A percentile compares a stretch with the other conserved stretches of the same genome.
phyloP scores from a whole-genome alignment of 257 asterid genomes.

The Oldenlandia corymbosa region DNA sequence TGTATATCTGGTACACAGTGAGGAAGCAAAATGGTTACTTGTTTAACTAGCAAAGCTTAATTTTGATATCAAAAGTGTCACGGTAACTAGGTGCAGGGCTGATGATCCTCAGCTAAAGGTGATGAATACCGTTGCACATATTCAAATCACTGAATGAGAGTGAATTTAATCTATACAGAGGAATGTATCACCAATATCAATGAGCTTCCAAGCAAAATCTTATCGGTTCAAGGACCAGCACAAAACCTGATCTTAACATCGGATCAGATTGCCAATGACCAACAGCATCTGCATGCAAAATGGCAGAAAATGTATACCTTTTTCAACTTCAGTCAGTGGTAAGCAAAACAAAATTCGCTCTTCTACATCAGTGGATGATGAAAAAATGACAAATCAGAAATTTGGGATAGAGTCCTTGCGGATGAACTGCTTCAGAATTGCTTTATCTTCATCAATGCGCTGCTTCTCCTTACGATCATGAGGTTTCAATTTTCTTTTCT shows the following conservation, averaged over 20 bases:
- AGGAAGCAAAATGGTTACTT: background rate
- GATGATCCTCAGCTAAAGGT: background rate
- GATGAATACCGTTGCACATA: background rate
- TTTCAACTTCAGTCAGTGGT: slow-evolving; percentile 3
- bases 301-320: background rate
- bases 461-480: slow-evolving; percentile 43
- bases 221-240: background rate
- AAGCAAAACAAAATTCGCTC: slow-evolving; percentile 9
- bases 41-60: background rate
- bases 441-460: slow-evolving; percentile 54
- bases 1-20: background rate
- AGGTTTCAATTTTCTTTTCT: slow-evolving; percentile 58
- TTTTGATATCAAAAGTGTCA: background rate
- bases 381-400: slow-evolving; percentile 23
- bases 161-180: background rate
- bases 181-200: slow-evolving; percentile 3
- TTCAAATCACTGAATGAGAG: background rate
- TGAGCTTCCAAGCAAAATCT: no score
- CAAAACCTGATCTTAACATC: background rate
- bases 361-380: slow-evolving; percentile 3
- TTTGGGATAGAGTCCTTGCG: slow-evolving; percentile 40
- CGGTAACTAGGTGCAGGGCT: background rate
- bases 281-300: no score
- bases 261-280: background rate
- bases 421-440: slow-evolving; percentile 53